These are phyloP conservation scores for Clonostachys rhizophaga DNA, from an alignment of 2,329 filamentous ascomycete genomes.

Conservation along the genomic window DNA sequence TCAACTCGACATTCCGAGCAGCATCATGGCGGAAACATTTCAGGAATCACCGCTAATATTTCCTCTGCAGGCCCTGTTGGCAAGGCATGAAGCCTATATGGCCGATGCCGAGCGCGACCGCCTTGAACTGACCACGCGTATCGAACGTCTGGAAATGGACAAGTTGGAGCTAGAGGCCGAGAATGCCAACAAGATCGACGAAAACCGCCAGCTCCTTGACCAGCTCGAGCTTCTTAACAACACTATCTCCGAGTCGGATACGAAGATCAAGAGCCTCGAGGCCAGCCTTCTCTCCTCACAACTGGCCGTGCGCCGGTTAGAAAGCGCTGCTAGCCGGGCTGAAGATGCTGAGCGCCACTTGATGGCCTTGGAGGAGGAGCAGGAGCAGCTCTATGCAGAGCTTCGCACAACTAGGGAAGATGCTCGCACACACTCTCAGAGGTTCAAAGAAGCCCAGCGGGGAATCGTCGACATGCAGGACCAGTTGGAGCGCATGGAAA, in stretches of 20 bases:
- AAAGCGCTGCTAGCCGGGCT: conserved; percentile 68
- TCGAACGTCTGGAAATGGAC: conserved; percentile 69
- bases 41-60: conserved; percentile 61
- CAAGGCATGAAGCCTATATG: conserved; percentile 92
- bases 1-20: conserved; percentile 2
- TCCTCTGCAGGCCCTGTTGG: conserved; percentile 77
- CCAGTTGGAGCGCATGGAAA: conserved; percentile 84
- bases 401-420: conserved; percentile 67
- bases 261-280: conserved; percentile 72
- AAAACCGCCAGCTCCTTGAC: conserved; percentile 76
- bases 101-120: conserved; percentile 86
- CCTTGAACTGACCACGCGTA: conserved; percentile 63
- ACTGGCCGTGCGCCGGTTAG: conserved; percentile 69
- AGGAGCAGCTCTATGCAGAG: conserved; percentile 65
- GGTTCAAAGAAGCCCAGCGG: conserved; percentile 83
- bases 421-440: conserved; percentile 70
- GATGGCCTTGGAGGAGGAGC: conserved; percentile 74
- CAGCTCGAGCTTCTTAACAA: conserved; percentile 82
- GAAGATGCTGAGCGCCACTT: conserved; percentile 78
- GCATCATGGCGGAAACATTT: not conserved
- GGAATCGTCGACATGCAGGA: conserved; percentile 76
- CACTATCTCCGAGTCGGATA: conserved; percentile 74
- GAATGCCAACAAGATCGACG: conserved; percentile 75
- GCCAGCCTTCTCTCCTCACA: conserved; percentile 74
- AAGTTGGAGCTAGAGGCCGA: conserved; percentile 71